Percentiles rank a stretch among this genome's conserved stretches.
Conservation (phyloP, 169 alveolate genomes). For the Plasmodium gaboni region DNA sequence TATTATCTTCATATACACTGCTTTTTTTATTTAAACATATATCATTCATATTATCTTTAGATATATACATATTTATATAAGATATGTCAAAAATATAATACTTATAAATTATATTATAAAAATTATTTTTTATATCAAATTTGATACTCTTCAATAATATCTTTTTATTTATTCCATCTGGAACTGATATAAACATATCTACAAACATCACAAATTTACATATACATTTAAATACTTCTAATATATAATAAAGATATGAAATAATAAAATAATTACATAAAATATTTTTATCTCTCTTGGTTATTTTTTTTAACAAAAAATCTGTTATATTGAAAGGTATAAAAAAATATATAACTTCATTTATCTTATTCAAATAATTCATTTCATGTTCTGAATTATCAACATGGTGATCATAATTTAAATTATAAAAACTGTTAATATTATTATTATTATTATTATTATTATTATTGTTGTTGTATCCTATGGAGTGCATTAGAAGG, state of each 20-base stretch:
- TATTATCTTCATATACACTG: not conserved
- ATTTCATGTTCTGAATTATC: conserved; percentile 16
- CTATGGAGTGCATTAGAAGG: conserved; percentile 39
- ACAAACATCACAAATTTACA: conserved; percentile 22
- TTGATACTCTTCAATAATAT: conserved; percentile 27
- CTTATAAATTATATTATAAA: conserved; percentile 13
- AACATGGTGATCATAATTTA: conserved; percentile 2
- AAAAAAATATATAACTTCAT: conserved; percentile 65
- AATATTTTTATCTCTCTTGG: conserved; percentile 8
- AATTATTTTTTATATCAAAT: conserved; percentile 8
- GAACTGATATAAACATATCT: conserved; percentile 23
- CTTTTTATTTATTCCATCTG: conserved; percentile 42
- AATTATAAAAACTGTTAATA: no score
- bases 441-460: no score
- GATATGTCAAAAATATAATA: conserved; percentile 24
- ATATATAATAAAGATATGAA: conserved; percentile 30
- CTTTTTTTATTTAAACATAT: not conserved
- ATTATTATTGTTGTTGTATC: not conserved
- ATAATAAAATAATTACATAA: conserved; percentile 42
- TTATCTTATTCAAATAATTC: conserved; percentile 39
- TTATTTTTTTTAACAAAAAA: conserved; percentile 6
- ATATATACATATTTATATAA: conserved; percentile 28
- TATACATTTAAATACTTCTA: conserved; percentile 61
- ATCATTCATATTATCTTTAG: not conserved
- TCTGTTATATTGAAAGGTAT: conserved; percentile 47